phyloP scores from a whole-genome alignment of 1,284 basidiomycete genomes.

The Cutaneotrichosporon sp. region DNA sequence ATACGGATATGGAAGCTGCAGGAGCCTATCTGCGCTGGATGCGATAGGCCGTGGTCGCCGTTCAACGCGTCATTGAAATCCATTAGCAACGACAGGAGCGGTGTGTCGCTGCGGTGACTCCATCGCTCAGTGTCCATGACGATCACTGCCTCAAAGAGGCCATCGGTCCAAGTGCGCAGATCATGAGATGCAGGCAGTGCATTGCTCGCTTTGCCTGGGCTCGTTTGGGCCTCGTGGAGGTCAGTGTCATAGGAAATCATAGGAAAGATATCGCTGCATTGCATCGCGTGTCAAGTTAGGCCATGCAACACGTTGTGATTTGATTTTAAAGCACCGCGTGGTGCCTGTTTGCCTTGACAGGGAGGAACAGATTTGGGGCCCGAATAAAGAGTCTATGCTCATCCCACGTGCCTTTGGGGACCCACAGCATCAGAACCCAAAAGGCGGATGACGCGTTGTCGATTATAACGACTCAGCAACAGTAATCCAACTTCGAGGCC shows the following conservation, averaged over 20 bases:
- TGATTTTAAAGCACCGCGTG: background rate
- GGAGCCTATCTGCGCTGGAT: background rate
- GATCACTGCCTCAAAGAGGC: no score
- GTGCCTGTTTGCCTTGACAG: background rate
- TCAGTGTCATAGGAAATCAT: background rate
- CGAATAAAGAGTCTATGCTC: background rate
- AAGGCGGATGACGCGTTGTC: background rate
- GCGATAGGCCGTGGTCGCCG: background rate
- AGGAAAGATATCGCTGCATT: background rate
- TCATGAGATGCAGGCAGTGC: background rate
- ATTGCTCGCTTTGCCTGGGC: background rate
- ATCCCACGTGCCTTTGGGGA: background rate
- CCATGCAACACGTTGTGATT: background rate
- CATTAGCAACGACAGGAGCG: background rate
- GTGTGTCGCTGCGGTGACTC: no score
- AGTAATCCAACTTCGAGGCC: no score
- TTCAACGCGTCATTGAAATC: background rate
- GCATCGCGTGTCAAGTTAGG: background rate
- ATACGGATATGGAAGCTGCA: background rate
- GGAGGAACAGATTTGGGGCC: background rate
- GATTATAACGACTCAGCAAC: no score
- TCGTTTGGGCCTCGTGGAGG: background rate
- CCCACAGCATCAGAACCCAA: background rate
- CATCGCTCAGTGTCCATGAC: background rate
- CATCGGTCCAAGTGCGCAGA: background rate